Evolutionary conservation across 352 stramenopile species (phyloP).

Genomic region (Pythium aphanidermatum): DNA sequence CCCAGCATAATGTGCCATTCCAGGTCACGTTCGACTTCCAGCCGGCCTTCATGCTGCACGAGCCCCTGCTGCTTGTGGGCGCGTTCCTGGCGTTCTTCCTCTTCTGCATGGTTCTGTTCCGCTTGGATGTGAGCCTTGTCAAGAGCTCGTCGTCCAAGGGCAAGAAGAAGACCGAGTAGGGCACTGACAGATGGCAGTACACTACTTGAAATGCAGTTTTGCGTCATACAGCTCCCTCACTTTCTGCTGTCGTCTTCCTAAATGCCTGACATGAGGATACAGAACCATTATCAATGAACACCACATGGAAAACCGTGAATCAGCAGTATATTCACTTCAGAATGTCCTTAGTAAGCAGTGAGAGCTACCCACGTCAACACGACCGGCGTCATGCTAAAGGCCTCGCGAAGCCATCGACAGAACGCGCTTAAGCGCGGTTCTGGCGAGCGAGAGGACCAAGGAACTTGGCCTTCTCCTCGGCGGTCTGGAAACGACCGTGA

Average conservation of each 20-base stretch:
- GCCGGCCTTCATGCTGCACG: conserved; percentile 75
- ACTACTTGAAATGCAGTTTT: too few species aligned
- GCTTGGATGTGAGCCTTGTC: conserved; percentile 73
- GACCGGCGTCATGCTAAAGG: conserved; percentile 1
- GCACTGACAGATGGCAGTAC: too few species aligned
- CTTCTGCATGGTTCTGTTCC: conserved; percentile 82
- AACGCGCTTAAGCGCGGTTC: conserved; percentile 72
- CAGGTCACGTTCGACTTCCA: conserved; percentile 85
- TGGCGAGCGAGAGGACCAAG: conserved; percentile 93
- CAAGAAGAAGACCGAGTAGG: conserved; percentile 56
- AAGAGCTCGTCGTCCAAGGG: conserved; percentile 18
- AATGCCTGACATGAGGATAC: neutral
- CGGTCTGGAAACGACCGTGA: conserved; percentile 99
- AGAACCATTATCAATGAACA: neutral
- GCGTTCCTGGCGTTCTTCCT: conserved; percentile 81
- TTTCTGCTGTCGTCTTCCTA: too few species aligned
- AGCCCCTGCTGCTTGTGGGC: conserved; percentile 82
- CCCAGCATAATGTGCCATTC: conserved; percentile 79
- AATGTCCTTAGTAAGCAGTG: neutral
- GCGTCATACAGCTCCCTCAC: too few species aligned
- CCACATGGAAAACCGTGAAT: conserved; percentile 10
- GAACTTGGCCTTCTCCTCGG: conserved; percentile 99
- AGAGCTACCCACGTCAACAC: neutral
- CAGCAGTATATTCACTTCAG: conserved; percentile 21
- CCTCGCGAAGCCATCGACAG: neutral